Base-by-base conservation (phyloP, 2,329 filamentous ascomycete species). In the Diaporthe aspalathi region DNA sequence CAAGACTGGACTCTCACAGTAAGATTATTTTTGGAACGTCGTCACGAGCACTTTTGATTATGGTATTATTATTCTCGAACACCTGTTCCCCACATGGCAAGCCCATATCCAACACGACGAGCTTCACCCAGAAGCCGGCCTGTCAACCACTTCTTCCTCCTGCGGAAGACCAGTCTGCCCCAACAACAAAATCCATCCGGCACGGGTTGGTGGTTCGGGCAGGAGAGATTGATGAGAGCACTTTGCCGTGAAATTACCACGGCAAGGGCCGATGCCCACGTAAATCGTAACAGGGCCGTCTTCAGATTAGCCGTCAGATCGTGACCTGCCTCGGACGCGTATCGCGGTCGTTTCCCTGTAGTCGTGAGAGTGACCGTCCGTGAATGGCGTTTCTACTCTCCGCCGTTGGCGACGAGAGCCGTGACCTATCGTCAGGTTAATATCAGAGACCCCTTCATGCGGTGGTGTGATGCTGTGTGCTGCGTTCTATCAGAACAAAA, bases 361-460 rank as follows among this genome's bases (percentile, higher is more conserved):
- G 14, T 45, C 56, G 8, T 52, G 35, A 29, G 49, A 24, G 6
- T 16, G 38, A 6, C 32, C 9, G 49, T 4, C 35, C 24, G n/a
- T 43, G 29, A 20, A 8, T 5, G 5, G 6, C 24, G 60, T 40
- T 50, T 38, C 9, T 53, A 72, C n/a, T 60, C 56, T 20, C 57
- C 56, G 8, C 40, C 40, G 16, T 69, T 40, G 14, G 38, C 70
- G 20, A 69, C 50, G 9, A 69, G 3, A 22, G 66, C 68, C 29
- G 62, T 70, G 71, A 72, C 71, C 71, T 72, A 54, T 54, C 20
- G 62, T 40, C 29, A 54, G 24, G 62, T 72, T 54, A 72, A 70
- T 38, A 67, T 68, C 11, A 65, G 24, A 14, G 29, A 20, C 43
- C 45, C 29, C 29, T 43, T 65, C n/a, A 57, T 14, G 17, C 27